phyloP scores from a whole-genome alignment of 2,329 filamentous ascomycete genomes.

The Lasiodiplodia gonubiensis region DNA sequence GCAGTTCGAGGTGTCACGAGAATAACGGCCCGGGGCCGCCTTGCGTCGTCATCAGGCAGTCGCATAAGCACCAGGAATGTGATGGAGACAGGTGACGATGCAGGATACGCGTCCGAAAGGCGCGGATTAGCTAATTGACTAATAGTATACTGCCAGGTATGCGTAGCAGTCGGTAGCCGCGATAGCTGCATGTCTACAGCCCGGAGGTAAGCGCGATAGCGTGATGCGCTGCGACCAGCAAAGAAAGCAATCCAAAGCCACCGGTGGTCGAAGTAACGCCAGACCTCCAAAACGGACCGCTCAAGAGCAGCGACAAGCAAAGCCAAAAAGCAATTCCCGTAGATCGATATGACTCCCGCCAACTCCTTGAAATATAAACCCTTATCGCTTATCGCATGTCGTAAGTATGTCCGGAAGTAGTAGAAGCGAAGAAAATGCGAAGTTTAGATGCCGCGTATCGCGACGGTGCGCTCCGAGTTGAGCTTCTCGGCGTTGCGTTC shows the following conservation, averaged over 20 bases:
- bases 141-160: conserved; percentile 19
- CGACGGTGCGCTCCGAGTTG: conserved; percentile 89
- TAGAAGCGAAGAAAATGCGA: not conserved
- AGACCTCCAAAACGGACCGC: conserved; percentile 25
- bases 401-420: conserved; percentile 25
- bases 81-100: not conserved
- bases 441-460: conserved; percentile 82
- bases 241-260: conserved; percentile 28
- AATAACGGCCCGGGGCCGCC: conserved; percentile 12
- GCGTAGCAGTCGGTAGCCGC: conserved; percentile 17
- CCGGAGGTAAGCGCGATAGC: conserved; percentile 7
- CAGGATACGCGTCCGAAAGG: not conserved
- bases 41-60: conserved; percentile 23
- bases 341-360: conserved; percentile 13
- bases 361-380: conserved; percentile 19
- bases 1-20: conserved; percentile 19
- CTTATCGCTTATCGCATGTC: conserved; percentile 23
- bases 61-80: conserved; percentile 18
- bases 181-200: conserved; percentile 24
- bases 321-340: conserved; percentile 17
- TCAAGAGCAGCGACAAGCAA: conserved; percentile 26
- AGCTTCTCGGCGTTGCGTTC: conserved; percentile 92
- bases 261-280: conserved; percentile 24
- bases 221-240: conserved; percentile 13
- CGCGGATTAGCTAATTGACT: conserved; percentile 26